Conservation (phyloP, 2,329 filamentous ascomycete species). For the Aureobasidium zeae region DNA sequence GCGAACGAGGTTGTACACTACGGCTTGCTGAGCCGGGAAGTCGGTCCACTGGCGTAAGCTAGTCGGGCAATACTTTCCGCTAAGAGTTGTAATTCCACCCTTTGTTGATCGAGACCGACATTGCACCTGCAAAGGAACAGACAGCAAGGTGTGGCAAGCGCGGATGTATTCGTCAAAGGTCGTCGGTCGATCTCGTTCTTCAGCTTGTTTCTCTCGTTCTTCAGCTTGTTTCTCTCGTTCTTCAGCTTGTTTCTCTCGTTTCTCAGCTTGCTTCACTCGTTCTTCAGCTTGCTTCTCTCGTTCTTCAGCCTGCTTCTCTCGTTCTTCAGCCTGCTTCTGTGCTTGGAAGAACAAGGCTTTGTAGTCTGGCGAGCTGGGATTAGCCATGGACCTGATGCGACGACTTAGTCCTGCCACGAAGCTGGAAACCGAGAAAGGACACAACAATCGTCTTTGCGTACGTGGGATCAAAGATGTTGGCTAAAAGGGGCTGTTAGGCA, state of each 20-base stretch:
- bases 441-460: no score
- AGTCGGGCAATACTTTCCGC: constrained; percentile 11
- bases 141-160: constrained; percentile 6
- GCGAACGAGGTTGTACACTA: constrained; percentile 1
- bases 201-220: not conserved
- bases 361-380: not conserved
- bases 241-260: no score
- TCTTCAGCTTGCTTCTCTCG: no score
- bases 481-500: no score
- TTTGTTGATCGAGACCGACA: constrained; percentile 3
- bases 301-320: no score
- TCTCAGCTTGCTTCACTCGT: no score
- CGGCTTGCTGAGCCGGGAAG: constrained; percentile 6
- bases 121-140: constrained; percentile 7
- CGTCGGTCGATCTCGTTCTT: constrained; percentile 2
- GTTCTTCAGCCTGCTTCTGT: not conserved
- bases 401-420: no score
- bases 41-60: constrained; percentile 11
- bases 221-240: no score
- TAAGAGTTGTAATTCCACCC: constrained; percentile 8
- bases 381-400: no score
- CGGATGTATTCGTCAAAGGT: constrained; percentile 11
- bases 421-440: no score
- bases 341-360: not conserved
- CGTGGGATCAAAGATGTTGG: no score